Conservation (phyloP, 768 basidiomycete species). For the Bullera alba region DNA sequence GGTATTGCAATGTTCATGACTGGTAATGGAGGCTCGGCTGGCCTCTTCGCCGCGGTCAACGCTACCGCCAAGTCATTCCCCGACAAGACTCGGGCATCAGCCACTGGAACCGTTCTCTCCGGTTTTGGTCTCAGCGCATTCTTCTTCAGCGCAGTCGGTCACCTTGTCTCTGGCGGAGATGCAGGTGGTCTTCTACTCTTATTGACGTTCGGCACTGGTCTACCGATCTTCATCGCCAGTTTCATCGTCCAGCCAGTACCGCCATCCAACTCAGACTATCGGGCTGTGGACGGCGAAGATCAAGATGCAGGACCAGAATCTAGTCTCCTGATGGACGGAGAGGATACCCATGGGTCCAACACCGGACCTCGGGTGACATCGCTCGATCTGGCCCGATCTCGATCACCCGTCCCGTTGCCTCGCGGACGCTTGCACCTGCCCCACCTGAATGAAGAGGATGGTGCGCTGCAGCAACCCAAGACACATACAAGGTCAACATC, state of each 20-base stretch:
- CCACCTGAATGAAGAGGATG: neutral
- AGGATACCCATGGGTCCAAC: neutral
- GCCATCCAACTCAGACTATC: conserved; percentile 21
- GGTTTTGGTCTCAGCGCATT: conserved; percentile 90
- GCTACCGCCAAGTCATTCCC: conserved; percentile 77
- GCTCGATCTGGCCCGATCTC: conserved; percentile 28
- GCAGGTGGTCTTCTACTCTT: conserved; percentile 69
- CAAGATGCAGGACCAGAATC: neutral
- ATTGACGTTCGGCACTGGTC: conserved; percentile 67
- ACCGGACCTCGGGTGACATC: conserved; percentile 5
- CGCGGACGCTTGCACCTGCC: conserved; percentile 8
- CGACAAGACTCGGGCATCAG: conserved; percentile 61
- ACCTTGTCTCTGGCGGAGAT: conserved; percentile 65
- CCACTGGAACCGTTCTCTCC: conserved; percentile 70
- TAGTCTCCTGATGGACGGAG: conserved; percentile 6
- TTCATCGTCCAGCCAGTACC: conserved; percentile 68
- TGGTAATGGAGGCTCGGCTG: conserved; percentile 69
- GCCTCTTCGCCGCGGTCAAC: conserved; percentile 65
- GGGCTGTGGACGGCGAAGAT: conserved; percentile 1
- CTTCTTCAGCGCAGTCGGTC: conserved; percentile 72
- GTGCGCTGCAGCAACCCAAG: neutral
- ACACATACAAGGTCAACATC: conserved; percentile 7
- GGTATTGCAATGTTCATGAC: conserved; percentile 63
- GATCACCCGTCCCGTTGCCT: conserved; percentile 12
- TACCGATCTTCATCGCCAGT: conserved; percentile 72